These are phyloP conservation scores for Candida fluviatilis DNA, from an alignment of 805 yeast species.

Conservation along the genomic window DNA sequence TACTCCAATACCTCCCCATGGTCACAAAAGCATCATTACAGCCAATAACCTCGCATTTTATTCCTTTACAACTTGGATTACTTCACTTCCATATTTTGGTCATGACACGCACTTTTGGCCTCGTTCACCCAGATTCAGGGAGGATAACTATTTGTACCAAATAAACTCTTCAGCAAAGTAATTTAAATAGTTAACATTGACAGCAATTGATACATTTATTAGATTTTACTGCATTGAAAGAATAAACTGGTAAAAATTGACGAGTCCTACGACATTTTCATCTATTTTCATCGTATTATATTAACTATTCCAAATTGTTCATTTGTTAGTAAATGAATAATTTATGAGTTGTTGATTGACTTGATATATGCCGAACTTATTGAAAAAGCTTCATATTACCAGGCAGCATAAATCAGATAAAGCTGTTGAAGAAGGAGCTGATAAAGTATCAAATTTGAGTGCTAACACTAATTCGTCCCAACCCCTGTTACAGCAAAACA, in stretches of 20 bases:
- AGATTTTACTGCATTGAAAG: background rate
- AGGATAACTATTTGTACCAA: too few relatives aligned
- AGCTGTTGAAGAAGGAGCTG: background rate
- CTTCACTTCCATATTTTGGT: too few relatives aligned
- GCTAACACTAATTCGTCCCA: too few relatives aligned
- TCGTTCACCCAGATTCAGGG: background rate
- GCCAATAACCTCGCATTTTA: too few relatives aligned
- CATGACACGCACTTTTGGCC: background rate
- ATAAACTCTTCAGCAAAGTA: too few relatives aligned
- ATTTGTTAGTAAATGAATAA: background rate
- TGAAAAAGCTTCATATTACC: slow-evolving; percentile 33
- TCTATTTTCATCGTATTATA: too few relatives aligned
- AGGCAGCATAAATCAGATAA: slow-evolving; percentile 17
- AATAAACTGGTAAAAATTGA: background rate
- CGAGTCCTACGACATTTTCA: background rate
- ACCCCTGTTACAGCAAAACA: slow-evolving; percentile 6
- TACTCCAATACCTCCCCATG: too few relatives aligned
- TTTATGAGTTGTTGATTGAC: background rate
- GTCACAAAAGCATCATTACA: too few relatives aligned
- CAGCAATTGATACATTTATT: background rate
- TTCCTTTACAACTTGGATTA: too few relatives aligned
- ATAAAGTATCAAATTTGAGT: slow-evolving; percentile 4
- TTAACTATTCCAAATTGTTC: background rate
- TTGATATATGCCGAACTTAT: slow-evolving; percentile 18
- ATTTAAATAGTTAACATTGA: background rate